A percentile compares a stretch with the other conserved stretches of the same genome.
Conservation (phyloP, 768 basidiomycete genomes). For the Rhodotorula taiwanensis region DNA sequence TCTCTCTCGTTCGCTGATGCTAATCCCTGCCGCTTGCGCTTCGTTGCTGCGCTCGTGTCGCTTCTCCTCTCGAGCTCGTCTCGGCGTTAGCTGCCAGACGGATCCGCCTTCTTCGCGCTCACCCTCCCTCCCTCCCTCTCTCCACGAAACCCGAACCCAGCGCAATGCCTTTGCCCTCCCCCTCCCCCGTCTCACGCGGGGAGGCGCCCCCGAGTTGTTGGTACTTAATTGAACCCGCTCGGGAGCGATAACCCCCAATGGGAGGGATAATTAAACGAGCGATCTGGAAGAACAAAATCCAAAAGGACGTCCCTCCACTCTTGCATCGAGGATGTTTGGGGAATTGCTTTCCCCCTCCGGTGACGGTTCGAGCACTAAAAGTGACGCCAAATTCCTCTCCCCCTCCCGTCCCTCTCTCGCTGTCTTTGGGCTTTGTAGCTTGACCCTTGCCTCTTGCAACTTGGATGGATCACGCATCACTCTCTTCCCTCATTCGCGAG, state of each 20-base stretch:
- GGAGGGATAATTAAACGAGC: slow-evolving; percentile 14
- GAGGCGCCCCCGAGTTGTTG: slow-evolving; percentile 2
- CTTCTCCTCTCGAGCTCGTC: no score
- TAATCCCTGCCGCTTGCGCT: neutral
- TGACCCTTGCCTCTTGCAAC: no score
- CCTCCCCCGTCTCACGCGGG: slow-evolving; percentile 1
- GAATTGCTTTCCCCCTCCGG: neutral
- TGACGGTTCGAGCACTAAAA: slow-evolving; percentile 34
- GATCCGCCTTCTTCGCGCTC: neutral
- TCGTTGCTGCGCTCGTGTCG: no score
- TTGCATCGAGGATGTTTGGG: slow-evolving; percentile 24
- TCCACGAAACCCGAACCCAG: slow-evolving; percentile 7
- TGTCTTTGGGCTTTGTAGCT: no score
- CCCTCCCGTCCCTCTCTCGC: no score
- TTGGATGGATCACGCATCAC: no score
- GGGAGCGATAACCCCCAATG: slow-evolving; percentile 5
- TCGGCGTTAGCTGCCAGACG: no score
- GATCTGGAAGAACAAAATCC: slow-evolving; percentile 10
- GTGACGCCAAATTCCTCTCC: slow-evolving; percentile 22
- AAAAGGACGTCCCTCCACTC: slow-evolving; percentile 30
- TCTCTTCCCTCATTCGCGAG: no score
- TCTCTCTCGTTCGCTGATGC: neutral
- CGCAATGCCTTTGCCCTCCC: slow-evolving; percentile 30
- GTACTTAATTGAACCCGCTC: slow-evolving; percentile 14
- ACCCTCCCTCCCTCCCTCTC: neutral